Conservation (phyloP, 164 flowering plant genomes). For the Stephania cephalantha region DNA sequence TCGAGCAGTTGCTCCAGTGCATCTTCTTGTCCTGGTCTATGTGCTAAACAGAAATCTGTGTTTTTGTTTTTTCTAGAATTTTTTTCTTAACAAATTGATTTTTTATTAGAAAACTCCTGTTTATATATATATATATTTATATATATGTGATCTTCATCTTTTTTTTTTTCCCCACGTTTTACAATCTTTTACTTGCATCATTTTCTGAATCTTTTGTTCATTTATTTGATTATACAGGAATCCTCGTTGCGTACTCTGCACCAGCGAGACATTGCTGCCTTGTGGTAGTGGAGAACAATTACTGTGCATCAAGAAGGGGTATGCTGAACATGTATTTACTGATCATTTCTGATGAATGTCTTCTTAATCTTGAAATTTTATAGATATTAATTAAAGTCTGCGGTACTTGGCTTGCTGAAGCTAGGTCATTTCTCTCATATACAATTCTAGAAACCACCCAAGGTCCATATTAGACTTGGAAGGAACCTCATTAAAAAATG, state of each 20-base stretch:
- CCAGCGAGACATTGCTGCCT: conserved; percentile 79
- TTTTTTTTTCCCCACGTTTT: background rate
- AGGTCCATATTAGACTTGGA: background rate
- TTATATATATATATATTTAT: background rate
- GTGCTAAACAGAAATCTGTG: background rate
- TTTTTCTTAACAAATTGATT: background rate
- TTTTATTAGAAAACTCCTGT: background rate
- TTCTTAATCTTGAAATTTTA: background rate
- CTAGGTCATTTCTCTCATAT: background rate
- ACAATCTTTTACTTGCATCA: background rate
- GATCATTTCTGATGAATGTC: background rate
- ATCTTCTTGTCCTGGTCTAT: background rate
- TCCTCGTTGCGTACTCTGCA: conserved; percentile 74
- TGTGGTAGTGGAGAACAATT: conserved; percentile 86
- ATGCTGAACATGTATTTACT: conserved; percentile 11
- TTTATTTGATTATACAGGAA: conserved; percentile 40
- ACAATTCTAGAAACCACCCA: background rate
- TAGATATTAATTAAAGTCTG: background rate
- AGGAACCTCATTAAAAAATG: background rate
- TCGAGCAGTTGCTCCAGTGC: background rate
- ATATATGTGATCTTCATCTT: background rate
- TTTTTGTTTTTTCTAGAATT: background rate
- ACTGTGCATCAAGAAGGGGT: conserved; percentile 95
- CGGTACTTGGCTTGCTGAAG: background rate
- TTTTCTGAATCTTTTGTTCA: conserved; percentile 4